Evolutionary conservation across 768 basidiomycete genomes (phyloP).

Genomic region (Pulveroboletus frians): DNA sequence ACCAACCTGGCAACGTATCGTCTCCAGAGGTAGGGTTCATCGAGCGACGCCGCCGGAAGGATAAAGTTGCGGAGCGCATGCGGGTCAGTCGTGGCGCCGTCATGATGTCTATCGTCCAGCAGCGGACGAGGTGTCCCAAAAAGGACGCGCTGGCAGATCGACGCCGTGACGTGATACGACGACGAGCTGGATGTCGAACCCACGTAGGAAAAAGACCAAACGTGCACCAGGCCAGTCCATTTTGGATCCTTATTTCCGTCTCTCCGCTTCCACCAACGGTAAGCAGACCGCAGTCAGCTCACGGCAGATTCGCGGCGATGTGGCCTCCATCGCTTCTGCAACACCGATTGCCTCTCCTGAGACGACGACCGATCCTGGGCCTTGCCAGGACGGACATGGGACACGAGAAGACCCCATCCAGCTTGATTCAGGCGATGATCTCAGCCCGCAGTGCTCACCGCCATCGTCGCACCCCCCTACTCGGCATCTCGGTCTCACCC

Average conservation of each 20-base stretch:
- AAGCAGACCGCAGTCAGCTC: conserved; percentile 11
- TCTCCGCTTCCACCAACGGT: conserved; percentile 8
- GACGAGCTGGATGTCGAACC: conserved; percentile 19
- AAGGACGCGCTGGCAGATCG: conserved; percentile 20
- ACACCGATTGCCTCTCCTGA: conserved; percentile 9
- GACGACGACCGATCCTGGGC: not conserved
- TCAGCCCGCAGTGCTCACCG: conserved; percentile 1
- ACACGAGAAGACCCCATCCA: conserved; percentile 22
- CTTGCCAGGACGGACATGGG: conserved; percentile 23
- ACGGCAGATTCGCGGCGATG: conserved; percentile 14
- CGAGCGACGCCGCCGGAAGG: conserved; percentile 15
- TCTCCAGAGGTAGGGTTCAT: not conserved
- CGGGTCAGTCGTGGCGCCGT: conserved; percentile 13
- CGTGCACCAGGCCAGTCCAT: conserved; percentile 13
- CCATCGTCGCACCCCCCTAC: conserved; percentile 10
- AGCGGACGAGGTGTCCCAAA: conserved; percentile 9
- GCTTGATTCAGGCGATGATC: conserved; percentile 20
- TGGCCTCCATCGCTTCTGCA: conserved; percentile 16
- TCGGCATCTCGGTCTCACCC: conserved; percentile 13
- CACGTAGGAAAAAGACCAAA: conserved; percentile 22
- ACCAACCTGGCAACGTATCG: not conserved
- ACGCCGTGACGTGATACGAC: conserved; percentile 24
- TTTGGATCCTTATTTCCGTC: conserved; percentile 27
- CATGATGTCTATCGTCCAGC: conserved; percentile 1
- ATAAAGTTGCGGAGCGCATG: conserved; percentile 10